Evolutionary conservation across 31 red algal genomes (phyloP), one percentile per base, ranked within the genome.

Genomic region (Porphyra umbilicalis): DNA sequence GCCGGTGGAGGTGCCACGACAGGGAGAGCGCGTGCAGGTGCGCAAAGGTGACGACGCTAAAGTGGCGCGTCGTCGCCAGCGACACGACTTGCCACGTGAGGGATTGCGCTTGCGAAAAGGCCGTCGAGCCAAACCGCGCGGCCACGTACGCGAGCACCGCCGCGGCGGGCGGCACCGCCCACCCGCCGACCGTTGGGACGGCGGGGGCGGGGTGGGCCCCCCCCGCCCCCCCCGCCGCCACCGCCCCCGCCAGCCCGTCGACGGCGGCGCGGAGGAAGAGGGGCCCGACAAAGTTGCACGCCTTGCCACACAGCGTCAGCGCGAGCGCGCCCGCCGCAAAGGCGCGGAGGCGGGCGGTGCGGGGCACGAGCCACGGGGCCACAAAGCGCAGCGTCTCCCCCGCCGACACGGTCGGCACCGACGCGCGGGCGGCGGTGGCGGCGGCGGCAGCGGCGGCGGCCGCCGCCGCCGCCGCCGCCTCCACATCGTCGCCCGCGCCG

Each of bases 21-120:
- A 94, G 32, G 40, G 84, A 86, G n/a, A 90, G 87, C 9, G 71
- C 76, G 32, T 90, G 92, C 20, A 94, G 36, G 31, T 94, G 84
- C 4, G 67, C 83, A 77, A 94, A 94, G 13, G 92, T 86, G 35
- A 79, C 46, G 31, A 71, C 76, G 29, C 84, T 79, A 80, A 91
- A 91, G 39, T 83, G 76, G 42, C 84, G 67, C 20, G 89, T 78
- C 32, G 86, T 86, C 11, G 77, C 38, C 11, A 39, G 77, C 25
- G 46, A 76, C 36, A 85, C 78, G 31, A 78, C 86, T 79, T 75
- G 37, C 90, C 93, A 90, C 10, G 77, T 35, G 20, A 77, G 36
- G 35, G 39, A 75, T 71, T 90, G 76, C 35, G 76, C 36, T 13
- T 81, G 75, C 9, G 75, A 75, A 9, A 94, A 76, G 20, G 81